These are phyloP conservation scores for Cryomyces minteri DNA, from an alignment of 495 filamentous ascomycete genomes.

Conservation along the genomic window DNA sequence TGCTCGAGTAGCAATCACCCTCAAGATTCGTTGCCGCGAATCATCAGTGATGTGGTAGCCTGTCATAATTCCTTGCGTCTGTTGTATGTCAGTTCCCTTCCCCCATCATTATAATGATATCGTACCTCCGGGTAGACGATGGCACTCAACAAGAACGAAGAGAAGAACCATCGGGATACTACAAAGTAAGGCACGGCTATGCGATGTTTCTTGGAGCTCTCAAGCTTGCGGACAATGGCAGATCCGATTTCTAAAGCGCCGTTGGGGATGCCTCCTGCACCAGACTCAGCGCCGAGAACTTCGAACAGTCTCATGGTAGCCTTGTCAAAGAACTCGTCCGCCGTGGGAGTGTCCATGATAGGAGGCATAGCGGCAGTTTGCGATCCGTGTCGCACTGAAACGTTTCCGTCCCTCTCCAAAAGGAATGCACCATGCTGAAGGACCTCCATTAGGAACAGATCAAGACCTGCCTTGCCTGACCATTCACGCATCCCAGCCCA, in stretches of 20 bases:
- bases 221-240: constrained; percentile 62
- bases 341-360: constrained; percentile 53
- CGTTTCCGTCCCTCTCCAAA: constrained; percentile 57
- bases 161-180: constrained; percentile 82
- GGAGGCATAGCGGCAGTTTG: constrained; percentile 44
- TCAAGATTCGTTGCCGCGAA: constrained; percentile 74
- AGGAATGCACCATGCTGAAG: constrained; percentile 84
- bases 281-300: constrained; percentile 56
- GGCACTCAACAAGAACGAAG: constrained; percentile 64
- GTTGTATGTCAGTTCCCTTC: constrained; percentile 12
- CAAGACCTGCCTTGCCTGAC: constrained; percentile 74
- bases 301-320: constrained; percentile 72
- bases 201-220: constrained; percentile 46
- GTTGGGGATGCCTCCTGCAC: constrained; percentile 66
- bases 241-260: constrained; percentile 65
- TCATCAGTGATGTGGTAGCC: constrained; percentile 85
- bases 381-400: constrained; percentile 34
- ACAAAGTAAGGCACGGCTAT: constrained; percentile 62
- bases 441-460: constrained; percentile 83
- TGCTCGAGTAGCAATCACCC: constrained; percentile 58
- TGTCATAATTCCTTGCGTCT: constrained; percentile 73
- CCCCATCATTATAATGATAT: background rate
- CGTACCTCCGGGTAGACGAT: constrained; percentile 78
- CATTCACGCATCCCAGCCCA: constrained; percentile 79
- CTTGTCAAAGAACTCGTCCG: constrained; percentile 77